Evolutionary conservation across 148 eudicot genomes (phyloP).

Genomic region (Pouteria glomerata): DNA sequence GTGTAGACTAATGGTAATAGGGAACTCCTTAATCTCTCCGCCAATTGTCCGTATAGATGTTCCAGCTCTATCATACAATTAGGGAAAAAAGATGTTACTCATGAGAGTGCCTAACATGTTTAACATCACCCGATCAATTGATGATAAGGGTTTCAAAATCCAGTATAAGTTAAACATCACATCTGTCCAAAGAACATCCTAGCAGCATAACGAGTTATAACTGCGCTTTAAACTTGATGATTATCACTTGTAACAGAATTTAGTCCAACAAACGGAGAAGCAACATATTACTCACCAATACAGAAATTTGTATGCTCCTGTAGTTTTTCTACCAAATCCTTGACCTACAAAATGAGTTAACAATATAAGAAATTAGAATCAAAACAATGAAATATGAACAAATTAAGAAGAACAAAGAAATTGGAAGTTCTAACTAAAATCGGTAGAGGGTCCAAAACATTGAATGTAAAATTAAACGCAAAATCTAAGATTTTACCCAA

Average conservation of each 20-base stretch:
- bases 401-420: not conserved
- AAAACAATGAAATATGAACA: not conserved
- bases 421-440: too few relatives aligned
- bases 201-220: not conserved
- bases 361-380: not conserved
- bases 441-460: too few relatives aligned
- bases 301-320: conserved; percentile 53
- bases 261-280: conserved; percentile 1
- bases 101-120: not conserved
- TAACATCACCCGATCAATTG: not conserved
- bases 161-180: not conserved
- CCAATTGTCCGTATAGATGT: too few relatives aligned
- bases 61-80: too few relatives aligned
- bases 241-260: not conserved
- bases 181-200: not conserved
- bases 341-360: conserved; percentile 44
- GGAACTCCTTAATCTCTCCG: too few relatives aligned
- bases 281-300: conserved; percentile 48
- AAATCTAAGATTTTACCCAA: too few relatives aligned
- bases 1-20: too few relatives aligned
- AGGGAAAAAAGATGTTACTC: not conserved
- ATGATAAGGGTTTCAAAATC: not conserved
- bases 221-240: not conserved
- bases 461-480: too few relatives aligned
- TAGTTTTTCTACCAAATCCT: conserved; percentile 44